phyloP scores from a whole-genome alignment of 495 filamentous ascomycete genomes.

The Apodospora peruviana region DNA sequence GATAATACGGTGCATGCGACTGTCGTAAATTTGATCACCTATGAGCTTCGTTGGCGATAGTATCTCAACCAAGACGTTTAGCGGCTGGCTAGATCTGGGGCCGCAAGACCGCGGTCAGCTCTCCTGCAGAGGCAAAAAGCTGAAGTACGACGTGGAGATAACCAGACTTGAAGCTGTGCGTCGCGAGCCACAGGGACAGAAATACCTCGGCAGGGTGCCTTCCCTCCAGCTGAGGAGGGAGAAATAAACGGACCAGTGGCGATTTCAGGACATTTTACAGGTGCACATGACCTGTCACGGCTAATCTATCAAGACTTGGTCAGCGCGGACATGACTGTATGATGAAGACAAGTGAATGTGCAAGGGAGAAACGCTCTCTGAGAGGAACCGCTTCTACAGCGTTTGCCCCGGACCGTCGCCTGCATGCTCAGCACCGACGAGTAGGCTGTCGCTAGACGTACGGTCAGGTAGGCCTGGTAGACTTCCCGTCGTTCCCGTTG shows the following conservation, averaged over 20 bases:
- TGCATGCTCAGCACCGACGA: not conserved
- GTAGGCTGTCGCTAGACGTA: not conserved
- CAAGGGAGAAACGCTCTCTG: not conserved
- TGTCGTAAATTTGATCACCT: constrained; percentile 13
- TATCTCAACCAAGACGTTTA: constrained; percentile 6
- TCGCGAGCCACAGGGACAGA: too few relatives aligned
- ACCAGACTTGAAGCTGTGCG: not conserved
- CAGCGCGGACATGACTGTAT: not conserved
- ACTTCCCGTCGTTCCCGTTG: not conserved
- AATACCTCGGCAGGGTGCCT: too few relatives aligned
- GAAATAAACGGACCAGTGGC: constrained; percentile 16
- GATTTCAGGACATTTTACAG: constrained; percentile 11
- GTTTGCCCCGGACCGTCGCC: not conserved
- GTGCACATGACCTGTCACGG: constrained; percentile 19
- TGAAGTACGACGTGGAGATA: not conserved
- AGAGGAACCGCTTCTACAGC: not conserved
- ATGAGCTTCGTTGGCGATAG: constrained; percentile 14
- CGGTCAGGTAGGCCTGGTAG: not conserved
- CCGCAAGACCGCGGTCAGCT: constrained; percentile 1
- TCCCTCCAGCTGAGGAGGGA: constrained; percentile 7
- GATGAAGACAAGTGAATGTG: not conserved
- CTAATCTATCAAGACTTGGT: constrained; percentile 16
- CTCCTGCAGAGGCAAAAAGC: not conserved
- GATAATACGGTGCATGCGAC: constrained; percentile 18
- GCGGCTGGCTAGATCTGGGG: constrained; percentile 4